Base-by-base conservation (phyloP, 306 rosid species). In the Trifolium fragiferum region DNA sequence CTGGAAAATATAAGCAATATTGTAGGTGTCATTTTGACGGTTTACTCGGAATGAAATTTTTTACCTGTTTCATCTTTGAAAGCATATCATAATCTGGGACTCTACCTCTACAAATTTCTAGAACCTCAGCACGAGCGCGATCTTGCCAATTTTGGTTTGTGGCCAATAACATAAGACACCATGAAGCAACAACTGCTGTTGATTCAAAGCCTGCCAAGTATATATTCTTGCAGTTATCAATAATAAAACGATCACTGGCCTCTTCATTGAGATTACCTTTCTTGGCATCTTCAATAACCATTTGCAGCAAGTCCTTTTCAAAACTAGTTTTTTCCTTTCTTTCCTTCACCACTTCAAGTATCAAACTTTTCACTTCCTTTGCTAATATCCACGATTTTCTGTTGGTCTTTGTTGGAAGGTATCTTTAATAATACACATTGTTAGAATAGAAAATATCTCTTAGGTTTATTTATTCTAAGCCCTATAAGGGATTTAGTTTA, bases 331-430 rank as follows among this genome's bases (percentile, higher is more conserved):
- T 76, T 12, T 61, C 62, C 60, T 61, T 54, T 59, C 88, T 67
- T 54, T 84, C 71, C 76, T 66, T 76, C 64, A 72, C 86, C 35
- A 30, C 77, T 6, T 73, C 14, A 1, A 82, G 75, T 51, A 89
- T 82, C 80, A 82, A 78, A 66, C 47, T 67, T 1, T 64, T 62
- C 8, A 82, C 68, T 61, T 89, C 89, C 70, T 84, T 86, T 69
- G 25, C 63, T 57, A 57, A 57, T 23, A 4, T 57, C 63, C 63
- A 57, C 23, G 35, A 33, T 23, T 23, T 84, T 75, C 79, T 81
- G 4, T 89, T 89, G 80, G 47, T 76, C 85, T 81, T 84, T 27
- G 86, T 82, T 33, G 93, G 93, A 49, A 88, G 51, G 61, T 81
- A 76, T 2, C 87, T 73, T 13, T 59, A 10, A 9, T 2, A 60